Percentiles rank a stretch among this genome's conserved stretches.
phyloP scores from a whole-genome alignment of 2,329 filamentous ascomycete genomes.

The Curvularia hawaiiensis region DNA sequence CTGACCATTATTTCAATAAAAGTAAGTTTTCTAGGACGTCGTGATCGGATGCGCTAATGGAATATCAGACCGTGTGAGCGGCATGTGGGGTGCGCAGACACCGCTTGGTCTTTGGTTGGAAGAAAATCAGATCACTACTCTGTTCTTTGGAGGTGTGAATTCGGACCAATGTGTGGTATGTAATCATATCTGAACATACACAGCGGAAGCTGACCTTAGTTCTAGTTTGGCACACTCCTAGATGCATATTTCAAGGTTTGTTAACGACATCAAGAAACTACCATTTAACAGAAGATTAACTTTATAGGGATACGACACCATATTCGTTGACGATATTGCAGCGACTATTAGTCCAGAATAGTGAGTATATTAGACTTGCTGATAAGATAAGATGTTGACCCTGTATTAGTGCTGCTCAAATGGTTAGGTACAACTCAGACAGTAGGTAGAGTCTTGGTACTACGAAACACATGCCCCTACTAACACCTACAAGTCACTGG shows the following conservation, averaged over 20 bases:
- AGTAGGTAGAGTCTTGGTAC: constrained; percentile 2
- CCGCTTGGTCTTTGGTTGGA: constrained; percentile 42
- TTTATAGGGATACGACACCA: constrained; percentile 21
- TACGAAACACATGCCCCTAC: not conserved
- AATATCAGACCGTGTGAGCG: constrained; percentile 37
- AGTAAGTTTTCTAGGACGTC: constrained; percentile 11
- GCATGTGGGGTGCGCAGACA: constrained; percentile 43
- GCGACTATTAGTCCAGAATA: constrained; percentile 23
- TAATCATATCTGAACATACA: constrained; percentile 1
- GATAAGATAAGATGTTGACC: not conserved
- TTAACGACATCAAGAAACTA: constrained; percentile 3
- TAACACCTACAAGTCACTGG: constrained; percentile 12
- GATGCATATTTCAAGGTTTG: constrained; percentile 2
- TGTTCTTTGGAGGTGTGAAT: constrained; percentile 47
- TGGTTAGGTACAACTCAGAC: constrained; percentile 22
- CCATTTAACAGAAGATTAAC: constrained; percentile 1
- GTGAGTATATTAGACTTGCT: constrained; percentile 7
- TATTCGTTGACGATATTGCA: constrained; percentile 24
- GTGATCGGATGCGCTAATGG: not conserved
- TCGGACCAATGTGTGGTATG: constrained; percentile 44
- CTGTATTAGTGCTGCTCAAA: constrained; percentile 17
- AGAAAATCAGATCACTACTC: constrained; percentile 44
- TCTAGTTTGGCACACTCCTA: not conserved
- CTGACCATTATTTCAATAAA: constrained; percentile 35
- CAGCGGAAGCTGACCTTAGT: not conserved